Base-by-base conservation (phyloP, 768 basidiomycete genomes). In the Hydnomerulius pinastri region DNA sequence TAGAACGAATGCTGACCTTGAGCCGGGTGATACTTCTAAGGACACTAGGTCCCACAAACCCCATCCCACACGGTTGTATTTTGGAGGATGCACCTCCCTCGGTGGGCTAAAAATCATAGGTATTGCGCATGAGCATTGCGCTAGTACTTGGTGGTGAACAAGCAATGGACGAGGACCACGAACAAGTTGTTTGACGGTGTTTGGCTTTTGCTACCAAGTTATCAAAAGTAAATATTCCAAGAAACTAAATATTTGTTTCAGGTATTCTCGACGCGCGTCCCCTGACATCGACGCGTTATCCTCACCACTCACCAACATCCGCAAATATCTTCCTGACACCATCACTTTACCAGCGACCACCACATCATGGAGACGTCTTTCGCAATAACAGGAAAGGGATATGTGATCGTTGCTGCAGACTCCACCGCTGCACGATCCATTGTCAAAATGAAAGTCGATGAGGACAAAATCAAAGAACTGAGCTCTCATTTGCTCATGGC, bases 361-460 rank as follows among this genome's bases (percentile, higher is more conserved):
- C 25, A 60, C 60, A 58, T 56, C 51, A 95, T 97, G 92, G 93
- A 97, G 66, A 89, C 85, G 45, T 92, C 91, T 15, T 94, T 98
- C 68, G 93, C 88, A 30, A 65, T 98, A 47, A 90, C 83, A 33
- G 95, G 95, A 43, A 96, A 97, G 68, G 95, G 86, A 62, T 99
- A 92, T 72, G 87, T 92, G 48, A 81, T 99, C 55, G 73, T 99
- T 60, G 93, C 95, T 2, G 85, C 94, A 9, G 96, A 98, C 71
- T 92, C 87, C 7, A 90, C 86, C 12, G 84, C 93, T 7, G 84
- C 87, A 4, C 81, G 92, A 59, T 97, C 93, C 27, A 92, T 99
- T 71, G 86, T 98, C 66, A 96, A 94, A 74, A 97, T 98, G 93
- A 97, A 98, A 76, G 68, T 79, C 30, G 93, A 97, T 71, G 90